Evolutionary conservation across 768 basidiomycete genomes (phyloP).

Genomic region (Agrocybe praecox): DNA sequence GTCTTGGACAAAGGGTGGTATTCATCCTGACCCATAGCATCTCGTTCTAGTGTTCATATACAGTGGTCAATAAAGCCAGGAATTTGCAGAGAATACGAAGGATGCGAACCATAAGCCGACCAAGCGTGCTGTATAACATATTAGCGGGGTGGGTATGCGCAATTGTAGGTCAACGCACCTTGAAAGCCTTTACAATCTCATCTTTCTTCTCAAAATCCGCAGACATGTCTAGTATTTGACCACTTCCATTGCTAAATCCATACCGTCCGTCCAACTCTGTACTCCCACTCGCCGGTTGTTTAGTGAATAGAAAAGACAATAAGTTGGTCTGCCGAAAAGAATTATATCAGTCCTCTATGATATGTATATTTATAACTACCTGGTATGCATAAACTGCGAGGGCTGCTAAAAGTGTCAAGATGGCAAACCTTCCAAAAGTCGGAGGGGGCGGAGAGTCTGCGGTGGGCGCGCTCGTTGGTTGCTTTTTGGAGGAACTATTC

Average conservation of each 20-base stretch:
- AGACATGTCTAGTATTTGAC: conserved; percentile 7
- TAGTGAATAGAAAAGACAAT: conserved; percentile 2
- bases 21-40: conserved; percentile 93
- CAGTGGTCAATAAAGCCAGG: neutral
- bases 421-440: conserved; percentile 17
- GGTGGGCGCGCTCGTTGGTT: neutral
- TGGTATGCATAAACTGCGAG: conserved; percentile 22
- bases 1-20: conserved; percentile 80
- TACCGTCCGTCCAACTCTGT: conserved; percentile 4
- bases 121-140: conserved; percentile 70
- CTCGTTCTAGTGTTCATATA: conserved; percentile 59
- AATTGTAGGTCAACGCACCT: conserved; percentile 43
- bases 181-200: conserved; percentile 79
- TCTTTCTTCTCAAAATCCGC: conserved; percentile 49
- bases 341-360: neutral
- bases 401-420: conserved; percentile 15
- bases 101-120: conserved; percentile 73
- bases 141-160: neutral
- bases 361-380: neutral
- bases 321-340: conserved; percentile 8
- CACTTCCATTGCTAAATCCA: conserved; percentile 6
- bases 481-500: neutral
- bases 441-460: conserved; percentile 12
- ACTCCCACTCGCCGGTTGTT: neutral
- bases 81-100: neutral